Base-by-base conservation (phyloP, 2,329 filamentous ascomycete genomes). In the Pseudogymnoascus sp. region DNA sequence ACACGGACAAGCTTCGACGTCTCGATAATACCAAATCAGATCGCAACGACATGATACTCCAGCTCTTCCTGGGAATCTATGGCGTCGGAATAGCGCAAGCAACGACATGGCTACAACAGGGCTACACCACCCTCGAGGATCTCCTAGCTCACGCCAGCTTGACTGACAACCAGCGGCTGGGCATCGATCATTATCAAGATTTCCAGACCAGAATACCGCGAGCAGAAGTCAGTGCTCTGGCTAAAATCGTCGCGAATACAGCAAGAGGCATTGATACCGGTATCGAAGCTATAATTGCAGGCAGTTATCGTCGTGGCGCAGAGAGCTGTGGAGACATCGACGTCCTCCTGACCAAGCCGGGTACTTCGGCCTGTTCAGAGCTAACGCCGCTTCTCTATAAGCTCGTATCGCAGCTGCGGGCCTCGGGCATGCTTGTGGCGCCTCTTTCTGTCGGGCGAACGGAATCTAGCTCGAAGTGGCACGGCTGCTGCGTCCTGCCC, bases 261-360 rank as follows among this genome's bases (percentile, higher is more conserved):
- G 83, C 91, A 0, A 76, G 77, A 5, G 71, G 72, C 7, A 78
- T 93, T 23, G 90, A 96, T 70, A 73, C 79, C 0, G 73, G 74
- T 0, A 84, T 93, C 63, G 80, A 91, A 73, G 77, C 91, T 64
- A 89, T 91, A 59, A 82, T 96, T 59, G 87, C 88, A 53, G 93
- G 93, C 0, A 96, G 90, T 64, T 97, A 96, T 73, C 85, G 93
- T 23, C 85, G 93, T 31, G 93, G 93, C 17, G 84, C 90, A 3
- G 75, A 81, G 31, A 83, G 82, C 61, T 95, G 87, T 6, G 86
- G 90, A 2, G 93, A 97, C 72, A 88, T 97, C 64, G 93, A 97
- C 73, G 80, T 93, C 42, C 84, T 97, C 65, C 82, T 97, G 66
- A 96, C 90, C 1, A 88, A 88, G 70, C 78, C 82, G 0, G 79